These are phyloP conservation scores for Ormosia semicastrata DNA, from an alignment of 306 rosid genomes.

Conservation along the genomic window DNA sequence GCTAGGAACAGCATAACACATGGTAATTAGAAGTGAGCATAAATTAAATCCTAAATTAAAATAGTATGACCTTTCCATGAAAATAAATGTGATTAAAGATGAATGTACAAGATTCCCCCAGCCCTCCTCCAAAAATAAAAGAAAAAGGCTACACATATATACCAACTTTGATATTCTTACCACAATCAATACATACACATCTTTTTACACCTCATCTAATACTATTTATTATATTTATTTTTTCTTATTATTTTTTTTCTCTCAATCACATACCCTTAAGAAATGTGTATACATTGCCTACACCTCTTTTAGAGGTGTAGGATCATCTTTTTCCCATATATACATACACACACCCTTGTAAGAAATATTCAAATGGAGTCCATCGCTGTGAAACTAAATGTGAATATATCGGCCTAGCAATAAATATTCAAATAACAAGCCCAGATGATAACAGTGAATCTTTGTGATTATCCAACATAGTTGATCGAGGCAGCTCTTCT, in stretches of 20 bases:
- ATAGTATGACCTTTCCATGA: neutral
- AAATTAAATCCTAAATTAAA: neutral
- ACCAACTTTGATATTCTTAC: too few species aligned
- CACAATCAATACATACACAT: too few species aligned
- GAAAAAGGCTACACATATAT: neutral
- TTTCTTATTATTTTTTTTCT: too few species aligned
- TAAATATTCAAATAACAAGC: constrained; percentile 42
- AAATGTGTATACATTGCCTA: too few species aligned
- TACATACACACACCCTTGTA: too few species aligned
- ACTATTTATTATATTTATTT: too few species aligned
- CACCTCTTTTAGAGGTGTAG: too few species aligned
- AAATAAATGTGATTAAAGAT: neutral
- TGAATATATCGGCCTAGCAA: neutral
- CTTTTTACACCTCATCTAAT: too few species aligned
- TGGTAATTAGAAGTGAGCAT: neutral
- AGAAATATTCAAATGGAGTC: constrained; percentile 31
- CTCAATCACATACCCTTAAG: too few species aligned
- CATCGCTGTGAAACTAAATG: neutral
- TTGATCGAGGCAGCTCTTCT: constrained; percentile 59
- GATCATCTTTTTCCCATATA: too few species aligned
- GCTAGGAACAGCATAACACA: neutral
- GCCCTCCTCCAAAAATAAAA: neutral
- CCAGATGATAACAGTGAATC: constrained; percentile 45
- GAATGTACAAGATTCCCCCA: constrained; percentile 1
- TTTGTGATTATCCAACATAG: constrained; percentile 37